Evolutionary conservation across 208 protist genomes (phyloP), one percentile per base, ranked within the genome.

Genomic region (Acanthamoeba healyi): DNA sequence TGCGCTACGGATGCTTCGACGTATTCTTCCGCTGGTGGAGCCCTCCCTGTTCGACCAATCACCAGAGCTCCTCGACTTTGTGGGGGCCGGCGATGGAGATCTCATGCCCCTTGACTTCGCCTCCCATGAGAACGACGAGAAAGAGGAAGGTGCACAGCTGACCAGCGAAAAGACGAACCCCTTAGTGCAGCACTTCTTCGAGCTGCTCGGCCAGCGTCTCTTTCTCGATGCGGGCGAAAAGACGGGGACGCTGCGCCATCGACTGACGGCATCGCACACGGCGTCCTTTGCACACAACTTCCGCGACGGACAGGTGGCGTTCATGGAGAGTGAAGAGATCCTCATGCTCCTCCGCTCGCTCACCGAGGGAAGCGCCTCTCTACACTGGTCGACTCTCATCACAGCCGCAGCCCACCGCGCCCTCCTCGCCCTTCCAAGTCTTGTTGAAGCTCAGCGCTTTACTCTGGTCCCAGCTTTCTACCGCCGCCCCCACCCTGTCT

Each of bases 261-360:
- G 40, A 56, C n/a, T 42, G 7, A 77, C 49, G 42, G 87, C 87
- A 7, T 51, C 81, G 38, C 26, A 17, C 17, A 63, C 81, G 19
- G 32, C 36, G 44, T 51, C 81, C 36, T 65, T 42, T n/a, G 81
- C 44, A 34, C 81, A 63, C 38, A 89, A 51, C 81, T 89, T 29
- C n/a, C 9, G 58, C 7, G 58, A 67, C 63, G 87, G 87, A 19
- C 58, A 67, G 38, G 87, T 92, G 26, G 40, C 38, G 15, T 92
- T 92, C 42, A 54, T 38, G n/a, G 49, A 77, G 4, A 12, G 51
- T 56, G 26, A 34, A 24, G 87, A 92, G 38, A 36, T 92, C 22
- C 22, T 92, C 36, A 77, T 67, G 49, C 87, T 92, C n/a, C 40
- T 92, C n/a, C 87, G 87, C 29, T 40, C 17, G 29, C 87, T 92